phyloP scores from a whole-genome alignment of 2,329 filamentous ascomycete species.

The Diaporthe vexans region DNA sequence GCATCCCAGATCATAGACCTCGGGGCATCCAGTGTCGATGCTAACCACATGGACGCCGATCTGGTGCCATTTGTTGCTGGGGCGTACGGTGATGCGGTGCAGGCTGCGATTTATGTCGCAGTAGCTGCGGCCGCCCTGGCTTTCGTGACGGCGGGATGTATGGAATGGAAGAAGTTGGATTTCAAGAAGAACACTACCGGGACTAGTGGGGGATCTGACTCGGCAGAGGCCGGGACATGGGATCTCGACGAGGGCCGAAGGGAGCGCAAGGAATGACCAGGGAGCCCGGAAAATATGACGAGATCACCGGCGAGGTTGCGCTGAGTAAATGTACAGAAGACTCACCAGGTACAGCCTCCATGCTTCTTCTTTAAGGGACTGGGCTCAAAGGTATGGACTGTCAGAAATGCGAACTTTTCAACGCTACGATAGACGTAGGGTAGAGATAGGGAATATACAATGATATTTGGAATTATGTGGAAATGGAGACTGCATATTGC shows the following conservation, averaged over 20 bases:
- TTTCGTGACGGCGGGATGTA: neutral
- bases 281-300: neutral
- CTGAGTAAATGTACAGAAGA: neutral
- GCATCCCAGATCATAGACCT: neutral
- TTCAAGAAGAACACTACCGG: neutral
- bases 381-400: no score
- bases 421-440: neutral
- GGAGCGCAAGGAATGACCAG: neutral
- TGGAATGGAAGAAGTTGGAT: conserved; percentile 26
- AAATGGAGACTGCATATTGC: neutral
- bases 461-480: neutral
- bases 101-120: conserved; percentile 8
- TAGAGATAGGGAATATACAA: neutral
- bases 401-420: neutral
- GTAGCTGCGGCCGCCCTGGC: neutral
- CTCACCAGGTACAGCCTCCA: neutral
- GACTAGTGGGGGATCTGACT: neutral
- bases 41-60: neutral
- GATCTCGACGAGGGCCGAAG: no score
- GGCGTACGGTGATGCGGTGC: neutral
- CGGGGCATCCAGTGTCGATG: neutral
- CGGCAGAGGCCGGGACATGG: neutral
- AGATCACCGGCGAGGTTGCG: neutral
- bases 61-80: conserved; percentile 2
- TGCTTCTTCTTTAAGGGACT: neutral